These are phyloP conservation scores for Kazachstania bromeliacearum DNA, from an alignment of 805 yeast species.

Conservation along the genomic window DNA sequence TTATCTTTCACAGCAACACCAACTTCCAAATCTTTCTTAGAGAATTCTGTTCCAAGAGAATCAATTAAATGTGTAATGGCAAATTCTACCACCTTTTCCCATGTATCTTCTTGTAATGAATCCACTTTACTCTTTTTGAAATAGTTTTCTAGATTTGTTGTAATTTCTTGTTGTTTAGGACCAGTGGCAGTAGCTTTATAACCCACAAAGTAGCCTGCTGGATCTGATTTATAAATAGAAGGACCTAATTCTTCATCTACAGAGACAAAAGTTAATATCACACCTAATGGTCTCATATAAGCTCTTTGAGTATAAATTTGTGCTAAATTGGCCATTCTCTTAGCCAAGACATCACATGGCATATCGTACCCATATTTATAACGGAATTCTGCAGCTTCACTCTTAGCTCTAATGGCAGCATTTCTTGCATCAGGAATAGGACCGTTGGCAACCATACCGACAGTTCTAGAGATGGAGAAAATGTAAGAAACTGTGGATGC, in stretches of 20 bases:
- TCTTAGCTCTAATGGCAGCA: constrained; percentile 78
- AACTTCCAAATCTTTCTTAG: constrained; percentile 86
- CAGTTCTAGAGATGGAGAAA: constrained; percentile 66
- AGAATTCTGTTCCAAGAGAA: constrained; percentile 83
- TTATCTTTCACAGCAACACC: constrained; percentile 74
- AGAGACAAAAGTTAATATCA: constrained; percentile 78
- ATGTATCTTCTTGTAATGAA: constrained; percentile 46
- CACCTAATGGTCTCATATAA: constrained; percentile 97
- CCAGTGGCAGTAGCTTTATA: constrained; percentile 92
- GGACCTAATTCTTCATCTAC: constrained; percentile 90
- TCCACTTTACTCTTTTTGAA: constrained; percentile 50
- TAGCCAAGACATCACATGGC: constrained; percentile 88
- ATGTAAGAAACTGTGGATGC: constrained; percentile 78
- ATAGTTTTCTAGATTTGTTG: constrained; percentile 81
- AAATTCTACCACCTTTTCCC: constrained; percentile 83
- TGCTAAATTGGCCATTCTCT: constrained; percentile 90
- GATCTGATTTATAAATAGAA: constrained; percentile 83
- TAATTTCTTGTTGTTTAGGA: constrained; percentile 94
- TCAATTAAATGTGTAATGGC: constrained; percentile 81
- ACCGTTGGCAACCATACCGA: constrained; percentile 91
- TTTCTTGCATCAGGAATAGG: constrained; percentile 94
- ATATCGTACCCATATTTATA: constrained; percentile 93
- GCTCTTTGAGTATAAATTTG: constrained; percentile 97
- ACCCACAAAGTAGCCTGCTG: constrained; percentile 92
- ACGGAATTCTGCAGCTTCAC: constrained; percentile 93